Conservation (phyloP, 2,329 filamentous ascomycete genomes). For the Talaromyces rugulosus region DNA sequence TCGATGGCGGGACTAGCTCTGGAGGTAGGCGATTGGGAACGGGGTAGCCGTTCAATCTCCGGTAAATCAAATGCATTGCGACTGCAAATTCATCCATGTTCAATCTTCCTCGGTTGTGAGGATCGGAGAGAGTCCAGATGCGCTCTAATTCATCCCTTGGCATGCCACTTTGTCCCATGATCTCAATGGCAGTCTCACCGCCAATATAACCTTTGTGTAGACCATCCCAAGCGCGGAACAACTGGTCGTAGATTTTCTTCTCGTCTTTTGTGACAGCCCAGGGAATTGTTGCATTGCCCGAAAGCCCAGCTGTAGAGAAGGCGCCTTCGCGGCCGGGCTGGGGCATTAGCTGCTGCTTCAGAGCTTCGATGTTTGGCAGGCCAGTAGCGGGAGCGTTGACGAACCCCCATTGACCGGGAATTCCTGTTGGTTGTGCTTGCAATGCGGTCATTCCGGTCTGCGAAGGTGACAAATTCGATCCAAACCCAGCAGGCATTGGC, state of each 20-base stretch:
- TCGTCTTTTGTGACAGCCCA: constrained; percentile 99
- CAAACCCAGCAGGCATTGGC: constrained; percentile 74
- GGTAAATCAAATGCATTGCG: constrained; percentile 98
- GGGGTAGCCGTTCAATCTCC: constrained; percentile 93
- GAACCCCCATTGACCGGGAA: constrained; percentile 95
- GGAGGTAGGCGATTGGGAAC: constrained; percentile 81
- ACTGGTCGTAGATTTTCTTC: constrained; percentile 90
- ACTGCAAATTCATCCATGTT: constrained; percentile 98
- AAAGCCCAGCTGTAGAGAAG: constrained; percentile 80
- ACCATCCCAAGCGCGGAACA: constrained; percentile 96
- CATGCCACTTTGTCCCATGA: constrained; percentile 92
- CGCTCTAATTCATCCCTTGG: constrained; percentile 86
- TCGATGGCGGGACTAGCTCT: constrained; percentile 91
- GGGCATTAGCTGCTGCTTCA: constrained; percentile 95
- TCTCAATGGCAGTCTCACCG: constrained; percentile 90
- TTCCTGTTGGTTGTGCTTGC: constrained; percentile 89
- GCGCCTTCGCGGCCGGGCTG: constrained; percentile 83
- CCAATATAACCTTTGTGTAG: constrained; percentile 88
- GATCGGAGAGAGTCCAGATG: constrained; percentile 92
- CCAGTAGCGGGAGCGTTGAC: constrained; percentile 89
- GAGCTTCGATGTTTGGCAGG: constrained; percentile 85
- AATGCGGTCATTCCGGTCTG: constrained; percentile 67
- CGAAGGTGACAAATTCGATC: constrained; percentile 55
- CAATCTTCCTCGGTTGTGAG: constrained; percentile 87
- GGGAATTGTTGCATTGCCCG: constrained; percentile 91